Evolutionary conservation across 2,329 filamentous ascomycete genomes (phyloP), one percentile per base, ranked within the genome.

Genomic region (Allantophomopsis lycopodina): DNA sequence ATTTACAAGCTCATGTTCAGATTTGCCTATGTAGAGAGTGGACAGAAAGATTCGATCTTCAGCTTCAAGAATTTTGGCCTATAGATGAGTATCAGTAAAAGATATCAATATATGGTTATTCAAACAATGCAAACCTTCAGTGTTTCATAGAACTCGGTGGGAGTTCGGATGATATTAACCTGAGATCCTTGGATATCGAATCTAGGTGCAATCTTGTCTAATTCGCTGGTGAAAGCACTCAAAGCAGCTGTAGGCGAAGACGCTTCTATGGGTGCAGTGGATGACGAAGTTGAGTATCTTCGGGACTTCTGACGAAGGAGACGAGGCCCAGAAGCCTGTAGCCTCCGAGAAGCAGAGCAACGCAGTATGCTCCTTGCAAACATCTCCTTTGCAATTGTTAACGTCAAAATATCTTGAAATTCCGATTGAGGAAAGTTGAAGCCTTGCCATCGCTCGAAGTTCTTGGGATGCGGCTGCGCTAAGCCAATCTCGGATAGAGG

Each of bases 1-100:
- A 40, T 64, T 39, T 63, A 79, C 76, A 53, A 98, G 69, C 50
- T 96, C 91, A 60, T 80, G 71, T 60, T 98, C 91, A 2, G 83
- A 83, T 59, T 89, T 94, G 46, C 91, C 91, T 56, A 98, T 91
- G 57, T 98, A 98, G 39, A 98, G 65, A 0, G 91, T 98, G n/a
- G 88, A 94, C 37, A 98, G 65, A 57, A 93, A 98, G 48, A 98
- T 81, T 43, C 84, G 75, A 39, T 64, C 69, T 58, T 85, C 76
- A 8, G 91, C 91, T 46, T 71, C 73, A 39, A 73, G 73, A 55
- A 98, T 95, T 63, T 88, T 94, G 46, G 72, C 63, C 82, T 88
- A 55, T 41, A 37, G 35, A 42, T 43, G 36, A 35, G 42, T 42
- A 51, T 56, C 51, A 57, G 54, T 49, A 50, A 16, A 34, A 14